Conservation (phyloP, 1,139 yeast species). For the Zygoascus meyerae region DNA sequence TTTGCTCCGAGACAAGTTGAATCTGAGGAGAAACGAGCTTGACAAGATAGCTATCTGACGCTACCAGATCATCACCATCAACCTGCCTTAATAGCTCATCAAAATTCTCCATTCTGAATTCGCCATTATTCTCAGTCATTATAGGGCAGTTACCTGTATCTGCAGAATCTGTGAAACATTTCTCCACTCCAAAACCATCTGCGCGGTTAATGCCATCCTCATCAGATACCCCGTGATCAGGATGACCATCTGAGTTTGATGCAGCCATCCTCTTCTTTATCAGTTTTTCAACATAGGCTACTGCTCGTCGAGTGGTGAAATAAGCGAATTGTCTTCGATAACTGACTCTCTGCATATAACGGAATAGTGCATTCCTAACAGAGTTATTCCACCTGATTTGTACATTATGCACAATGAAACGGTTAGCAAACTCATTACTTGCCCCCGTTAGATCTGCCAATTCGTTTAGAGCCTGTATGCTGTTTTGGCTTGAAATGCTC, state of each 20-base stretch:
- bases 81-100: slow-evolving; percentile 48
- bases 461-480: slow-evolving; percentile 17
- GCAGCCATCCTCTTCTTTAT: slow-evolving; percentile 24
- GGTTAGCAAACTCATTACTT: slow-evolving; percentile 53
- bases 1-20: slow-evolving; percentile 64
- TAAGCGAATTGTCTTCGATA: slow-evolving; percentile 53
- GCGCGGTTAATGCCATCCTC: not conserved
- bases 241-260: slow-evolving; percentile 6
- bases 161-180: not conserved
- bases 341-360: slow-evolving; percentile 56
- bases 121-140: slow-evolving; percentile 16
- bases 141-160: slow-evolving; percentile 4
- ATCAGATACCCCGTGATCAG: slow-evolving; percentile 1
- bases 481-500: slow-evolving; percentile 12
- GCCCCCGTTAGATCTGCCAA: slow-evolving; percentile 21
- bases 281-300: slow-evolving; percentile 56
- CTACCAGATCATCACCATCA: slow-evolving; percentile 37
- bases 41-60: slow-evolving; percentile 59
- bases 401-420: slow-evolving; percentile 74
- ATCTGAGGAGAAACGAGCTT: slow-evolving; percentile 83
- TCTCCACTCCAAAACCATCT: not conserved
- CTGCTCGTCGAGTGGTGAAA: slow-evolving; percentile 65
- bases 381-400: slow-evolving; percentile 74
- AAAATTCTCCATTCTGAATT: slow-evolving; percentile 40
- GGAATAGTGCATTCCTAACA: slow-evolving; percentile 55